Evolutionary conservation across 129 eudicot species (phyloP).

Genomic region (Smallanthus sonchifolius): DNA sequence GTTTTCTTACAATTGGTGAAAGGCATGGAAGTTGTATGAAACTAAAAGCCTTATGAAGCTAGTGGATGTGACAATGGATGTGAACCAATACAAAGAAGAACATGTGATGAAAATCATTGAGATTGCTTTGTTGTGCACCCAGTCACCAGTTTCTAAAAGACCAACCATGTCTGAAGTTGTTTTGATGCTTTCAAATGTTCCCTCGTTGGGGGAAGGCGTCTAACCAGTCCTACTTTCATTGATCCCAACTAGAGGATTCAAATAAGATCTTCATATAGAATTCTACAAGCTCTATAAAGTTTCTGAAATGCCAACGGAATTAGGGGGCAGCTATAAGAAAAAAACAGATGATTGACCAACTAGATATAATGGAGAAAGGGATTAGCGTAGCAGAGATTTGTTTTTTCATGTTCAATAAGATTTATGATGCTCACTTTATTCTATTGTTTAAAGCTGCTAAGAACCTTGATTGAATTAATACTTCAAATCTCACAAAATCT

Average conservation of each 20-base stretch:
- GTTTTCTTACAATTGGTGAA: not conserved
- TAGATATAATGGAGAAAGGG: not conserved
- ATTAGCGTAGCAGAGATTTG: not conserved
- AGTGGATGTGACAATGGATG: not conserved
- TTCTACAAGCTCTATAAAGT: not conserved
- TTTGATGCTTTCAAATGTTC: not conserved
- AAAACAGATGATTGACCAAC: not conserved
- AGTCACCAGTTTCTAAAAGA: not conserved
- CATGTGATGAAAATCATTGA: not conserved
- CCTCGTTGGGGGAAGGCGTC: not conserved
- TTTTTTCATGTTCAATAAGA: not conserved
- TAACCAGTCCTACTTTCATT: not conserved
- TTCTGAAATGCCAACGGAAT: no score
- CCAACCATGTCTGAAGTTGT: not conserved
- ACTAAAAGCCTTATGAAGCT: not conserved
- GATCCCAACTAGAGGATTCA: not conserved
- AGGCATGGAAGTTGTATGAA: constrained; percentile 6
- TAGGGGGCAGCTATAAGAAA: no score
- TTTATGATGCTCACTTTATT: not conserved
- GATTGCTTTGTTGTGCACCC: constrained; percentile 9
- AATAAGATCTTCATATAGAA: not conserved
- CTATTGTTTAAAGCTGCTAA: not conserved
- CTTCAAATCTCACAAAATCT: no score
- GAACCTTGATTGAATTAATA: no score
- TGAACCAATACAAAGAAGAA: not conserved